Evolutionary conservation across 1,284 basidiomycete species (phyloP).

Genomic region (Ceratorhiza oryzae-sativae): DNA sequence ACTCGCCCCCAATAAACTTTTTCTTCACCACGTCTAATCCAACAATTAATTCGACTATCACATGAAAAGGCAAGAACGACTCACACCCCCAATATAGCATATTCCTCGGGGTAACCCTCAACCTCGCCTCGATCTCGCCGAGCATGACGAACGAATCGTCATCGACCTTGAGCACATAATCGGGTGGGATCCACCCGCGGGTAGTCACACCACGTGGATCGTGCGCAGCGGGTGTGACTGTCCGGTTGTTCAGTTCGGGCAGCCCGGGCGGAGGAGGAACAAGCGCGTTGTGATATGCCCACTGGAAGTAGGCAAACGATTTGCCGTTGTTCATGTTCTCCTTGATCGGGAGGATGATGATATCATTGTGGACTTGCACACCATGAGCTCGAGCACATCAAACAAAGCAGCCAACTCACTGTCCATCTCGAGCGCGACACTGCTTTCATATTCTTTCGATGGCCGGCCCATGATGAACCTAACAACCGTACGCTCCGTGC

Average conservation of each 20-base stretch:
- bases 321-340: conserved; percentile 96
- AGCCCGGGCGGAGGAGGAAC: conserved; percentile 69
- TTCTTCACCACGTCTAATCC: conserved; percentile 83
- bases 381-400: background rate
- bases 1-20: conserved; percentile 94
- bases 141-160: conserved; percentile 94
- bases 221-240: conserved; percentile 42
- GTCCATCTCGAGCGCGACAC: conserved; percentile 88
- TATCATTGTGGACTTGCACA: conserved; percentile 82
- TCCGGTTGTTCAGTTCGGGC: conserved; percentile 32
- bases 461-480: conserved; percentile 93
- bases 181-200: conserved; percentile 73
- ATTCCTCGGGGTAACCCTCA: conserved; percentile 70
- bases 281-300: conserved; percentile 90
- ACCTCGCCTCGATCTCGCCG: conserved; percentile 88
- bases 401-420: conserved; percentile 58
- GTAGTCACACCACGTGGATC: conserved; percentile 50
- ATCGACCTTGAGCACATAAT: conserved; percentile 90
- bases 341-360: conserved; percentile 79
- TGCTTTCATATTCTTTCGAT: conserved; percentile 74
- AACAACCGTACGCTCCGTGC: conserved; percentile 84
- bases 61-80: conserved; percentile 43
- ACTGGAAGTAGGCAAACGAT: conserved; percentile 83
- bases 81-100: conserved; percentile 88
- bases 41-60: background rate